Base-by-base conservation (phyloP, 441 rosid species). In the Dalechampia spathulata region DNA sequence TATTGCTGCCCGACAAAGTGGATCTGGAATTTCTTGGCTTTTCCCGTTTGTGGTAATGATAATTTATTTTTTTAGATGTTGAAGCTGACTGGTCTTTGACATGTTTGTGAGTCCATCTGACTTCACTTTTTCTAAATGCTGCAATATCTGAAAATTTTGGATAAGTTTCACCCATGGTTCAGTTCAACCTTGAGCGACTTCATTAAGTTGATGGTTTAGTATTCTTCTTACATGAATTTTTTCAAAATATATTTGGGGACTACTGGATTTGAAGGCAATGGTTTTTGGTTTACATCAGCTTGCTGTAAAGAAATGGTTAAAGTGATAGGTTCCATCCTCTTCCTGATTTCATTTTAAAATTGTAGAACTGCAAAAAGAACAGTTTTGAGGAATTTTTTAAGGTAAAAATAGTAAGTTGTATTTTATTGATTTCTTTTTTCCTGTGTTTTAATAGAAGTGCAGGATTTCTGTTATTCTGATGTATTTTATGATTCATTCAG, bases 1-100 rank as follows among this genome's bases (percentile, higher is more conserved):
- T 50, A 88, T 92, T 56, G 96, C 99, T 65, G 96, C 99, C 73
- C 79, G 99, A 61, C 96, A 86, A 70, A 92, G 88, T 73, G 99
- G 99, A 58, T 62, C 96, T 26, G 96, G 99, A 72, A 62, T 88
- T 69, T 92, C 99, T 52, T 92, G 96, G 99, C 94, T 88, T 56
- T 39, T 92, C 40, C 98, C 96, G 0, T 92, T 92, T 69, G 94
- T 88, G 96, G 99, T 92, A 88, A 75, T 62, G 49, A 62, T 60
- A 48, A 13, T 45, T 54, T 60, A 20, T 37, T 13, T 37, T 57
- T 44, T 27, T 48, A 41, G 28, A 51, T 40, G 30, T 20, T 60
- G 27, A 51, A 17, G 32, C 46, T 30, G 8, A 30, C 4, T 30
- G 34, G 4, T 30, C n/a, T 23, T 61, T 50, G 38, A 21, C 15